Evolutionary conservation across 495 filamentous ascomycete genomes (phyloP), one percentile per base, ranked within the genome.

Genomic region (Delitschia confertaspora): DNA sequence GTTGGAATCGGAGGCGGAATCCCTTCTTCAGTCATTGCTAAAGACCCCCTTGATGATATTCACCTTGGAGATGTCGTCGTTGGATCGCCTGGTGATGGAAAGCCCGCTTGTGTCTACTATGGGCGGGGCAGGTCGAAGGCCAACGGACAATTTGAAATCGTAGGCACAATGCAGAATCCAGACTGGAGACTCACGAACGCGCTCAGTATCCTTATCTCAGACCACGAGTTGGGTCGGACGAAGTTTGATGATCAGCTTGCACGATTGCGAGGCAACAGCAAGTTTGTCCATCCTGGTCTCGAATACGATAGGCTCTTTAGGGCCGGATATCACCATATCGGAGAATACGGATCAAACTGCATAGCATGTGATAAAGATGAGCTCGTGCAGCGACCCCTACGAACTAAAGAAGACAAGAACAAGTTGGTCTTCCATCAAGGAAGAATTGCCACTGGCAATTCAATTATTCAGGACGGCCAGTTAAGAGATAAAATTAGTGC

Each of bases 1-100:
- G 38, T 49, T 10, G 33, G 46, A 1, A 49, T 49, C 10, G 39
- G 46, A 29, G 39, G 46, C 30, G 39, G 46, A 1, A 35, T 43
- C 11, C 46, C 46, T 25, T 7, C 17, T 20, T 10, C 16, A 32
- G 25, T 5, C 0, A 14, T 11, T 1, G 20, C 45, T 6, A 16
- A 33, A 16, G 23, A 40, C 35, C 3, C 35, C 20, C 34, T 47
- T 2, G 10, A 50, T 5, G 20, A 38, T 20, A 38, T 49, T 18
- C 32, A 42, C 24, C 37, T 42, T n/a, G 29, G 38, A 4, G 30
- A 49, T 20, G 37, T 42, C 20, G 38, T 49, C 4, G 44, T 42
- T 8, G 38, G 38, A 26, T 42, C 17, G 26, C 26, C 39, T 11
- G 27, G 39, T 13, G 39, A 33, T 9, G 17, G 26, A 30, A 42